Base-by-base conservation (phyloP, 2,329 filamentous ascomycete species). In the Acrocalymma vagum region DNA sequence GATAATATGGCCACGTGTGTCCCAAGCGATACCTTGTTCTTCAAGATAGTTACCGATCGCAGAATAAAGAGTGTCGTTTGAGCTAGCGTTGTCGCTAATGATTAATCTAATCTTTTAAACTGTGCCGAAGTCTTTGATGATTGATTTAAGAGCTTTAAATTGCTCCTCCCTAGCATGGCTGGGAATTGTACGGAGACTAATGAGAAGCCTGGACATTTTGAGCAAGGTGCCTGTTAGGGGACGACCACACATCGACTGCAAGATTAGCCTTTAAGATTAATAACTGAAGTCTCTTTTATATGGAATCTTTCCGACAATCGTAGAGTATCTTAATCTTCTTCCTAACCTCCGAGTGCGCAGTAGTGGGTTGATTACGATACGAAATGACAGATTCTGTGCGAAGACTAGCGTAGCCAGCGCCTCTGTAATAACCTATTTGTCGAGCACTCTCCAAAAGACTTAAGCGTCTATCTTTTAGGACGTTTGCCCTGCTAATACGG, bases 111-210 rank as follows among this genome's bases (percentile, higher is more conserved):
- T 24, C 36, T 33, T 44, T 33, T 25, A 22, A 20, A 24, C 15
- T 20, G 41, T 44, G 20, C 36, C 36, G 23, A 30, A 44, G 24
- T 44, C 36, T 33, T 41, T 9, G 15, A 44, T 20, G 17, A 33
- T 21, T 13, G 26, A 36, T 20, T 40, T 27, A 13, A 44, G 35
- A 36, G 24, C 20, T 15, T 23, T 27, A 9, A 39, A 32, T 32
- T 39, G 28, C 21, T 30, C 36, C 14, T 25, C 22, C 11, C 18
- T 13, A 11, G 27, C 14, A 39, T 32, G 27, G 16, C n/a, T 31
- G 10, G 18, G 21, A 25, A 39, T 25, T 15, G 17, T 25, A 24
- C 21, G 17, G 32, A 32, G 27, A 25, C 27, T 15, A 23, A 39
- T 24, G 14, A 39, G 21, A 16, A 27, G 20, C 23, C 28, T 39